Base-by-base conservation (phyloP, 768 basidiomycete genomes). In the Leccinellum rugosiceps region DNA sequence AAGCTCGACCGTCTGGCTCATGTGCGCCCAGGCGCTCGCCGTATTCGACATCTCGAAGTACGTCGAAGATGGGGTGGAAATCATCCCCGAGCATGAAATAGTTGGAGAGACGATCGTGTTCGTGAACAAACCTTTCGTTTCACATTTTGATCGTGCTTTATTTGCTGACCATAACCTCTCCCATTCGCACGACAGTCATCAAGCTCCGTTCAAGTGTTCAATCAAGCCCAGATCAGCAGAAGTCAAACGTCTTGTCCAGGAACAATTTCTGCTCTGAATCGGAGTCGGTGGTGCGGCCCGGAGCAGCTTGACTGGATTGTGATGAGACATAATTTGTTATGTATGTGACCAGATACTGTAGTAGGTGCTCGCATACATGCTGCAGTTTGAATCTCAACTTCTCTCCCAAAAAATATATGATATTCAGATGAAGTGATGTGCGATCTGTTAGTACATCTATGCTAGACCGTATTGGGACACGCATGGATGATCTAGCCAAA, bases 51-150 rank as follows among this genome's bases (percentile, higher is more conserved):
- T 83, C 25, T 68, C 68, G 6, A 79, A 77, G 38, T 68, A 63
- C 0, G 59, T 77, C 1, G 75, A 75, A 55, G 71, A 77, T 17
- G 79, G 78, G 1, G 62, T 72, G 1, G 76, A 76, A 26, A 68
- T 81, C 26, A 74, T 75, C 0, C 80, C 81, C 6, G 77, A 80
- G 52, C 74, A 78, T 50, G 77, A 77, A 41, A 25, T 52, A 45
- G 44, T 52, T 2, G 65, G 65, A 41, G 50, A 30, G 1, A 58
- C 52, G 13, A 32, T 62, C 5, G 13, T 59, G 64, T 64, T 8
- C 46, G 49, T 21, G 0, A 28, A 43, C 41, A 41, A 41, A 38
- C 35, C 0, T 14, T 7, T 32, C 21, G 3, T 47, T 11, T 28
- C 9, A 7, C 13, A 3, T 13, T 6, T 4, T 4, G 6, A 3